Conservation (phyloP, 202 grass and related monocot genomes). For the Saccharum hybrid region DNA sequence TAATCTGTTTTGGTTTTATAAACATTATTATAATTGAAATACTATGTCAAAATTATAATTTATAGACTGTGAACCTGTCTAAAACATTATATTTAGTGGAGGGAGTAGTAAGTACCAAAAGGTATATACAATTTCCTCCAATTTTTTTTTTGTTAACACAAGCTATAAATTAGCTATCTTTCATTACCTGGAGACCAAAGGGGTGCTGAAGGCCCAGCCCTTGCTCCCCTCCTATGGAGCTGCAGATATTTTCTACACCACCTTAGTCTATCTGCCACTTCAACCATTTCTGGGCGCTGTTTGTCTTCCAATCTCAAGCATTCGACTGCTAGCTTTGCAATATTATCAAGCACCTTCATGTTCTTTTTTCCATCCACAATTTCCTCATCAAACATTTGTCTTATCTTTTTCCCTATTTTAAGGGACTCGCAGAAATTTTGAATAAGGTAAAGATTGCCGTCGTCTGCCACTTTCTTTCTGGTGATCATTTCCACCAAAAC, state of each 20-base stretch:
- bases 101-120: neutral
- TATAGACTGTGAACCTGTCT: no score
- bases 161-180: neutral
- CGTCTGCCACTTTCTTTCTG: conserved; percentile 5
- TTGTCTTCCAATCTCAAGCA: neutral
- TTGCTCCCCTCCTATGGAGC: neutral
- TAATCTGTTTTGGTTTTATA: no score
- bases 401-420: neutral
- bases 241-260: neutral
- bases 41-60: no score
- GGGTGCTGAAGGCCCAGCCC: neutral
- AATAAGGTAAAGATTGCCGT: neutral
- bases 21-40: no score
- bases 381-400: neutral
- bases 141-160: neutral
- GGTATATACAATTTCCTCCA: neutral
- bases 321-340: neutral
- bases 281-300: neutral
- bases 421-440: neutral
- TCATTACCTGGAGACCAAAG: neutral
- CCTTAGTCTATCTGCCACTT: neutral
- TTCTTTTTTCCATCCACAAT: neutral
- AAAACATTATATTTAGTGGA: no score
- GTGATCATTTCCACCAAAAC: conserved; percentile 33
- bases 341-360: neutral